Base-by-base conservation (phyloP, 345 rosid species). In the Acer negundo region DNA sequence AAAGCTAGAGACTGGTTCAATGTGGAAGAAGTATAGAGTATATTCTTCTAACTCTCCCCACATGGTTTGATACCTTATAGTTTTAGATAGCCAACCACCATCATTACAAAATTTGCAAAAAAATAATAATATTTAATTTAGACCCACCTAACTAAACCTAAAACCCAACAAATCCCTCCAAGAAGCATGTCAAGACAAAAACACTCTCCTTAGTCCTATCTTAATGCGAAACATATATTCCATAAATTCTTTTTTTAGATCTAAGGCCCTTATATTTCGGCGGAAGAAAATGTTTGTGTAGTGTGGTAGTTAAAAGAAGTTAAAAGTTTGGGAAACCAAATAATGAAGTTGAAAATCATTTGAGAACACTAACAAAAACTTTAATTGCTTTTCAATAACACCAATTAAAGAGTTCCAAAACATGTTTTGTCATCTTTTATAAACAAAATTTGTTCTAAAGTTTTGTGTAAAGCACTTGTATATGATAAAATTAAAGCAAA, bases 1-100 rank as follows among this genome's bases (percentile, higher is more conserved):
- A 1, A 49, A 51, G 71, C 26, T 35, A 20, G 1, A 49, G 71
- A 51, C 51, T 26, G 3, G 63, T 13, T 64, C 70, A 6, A 15
- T 22, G 6, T 35, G 26, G 3, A 16, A 28, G 64, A 22, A 11
- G 51, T 10, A 44, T 35, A 35, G 31, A 62, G 31, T 38, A 75
- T 49, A 47, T 51, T 42, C 9, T 42, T 64, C 19, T 66, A 64
- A 26, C 0, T 19, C 20, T 47, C 19, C 46, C 17, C 86, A 83
- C 86, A 77, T 83, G 86, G 81, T 67, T 83, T 80, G 83, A 80
- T 83, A 9, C 86, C 79, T 19, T 58, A 22, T 42, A 17, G 35
- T 19, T 58, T 17, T 42, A 17, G 35, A 77, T 70, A 62, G 61
- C 75, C 53, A 76, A 75, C 82, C 55, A 59, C 56, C 53, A 66